Base-by-base conservation (phyloP, 176 grass and related monocot genomes). In the Ensete ventricosum region DNA sequence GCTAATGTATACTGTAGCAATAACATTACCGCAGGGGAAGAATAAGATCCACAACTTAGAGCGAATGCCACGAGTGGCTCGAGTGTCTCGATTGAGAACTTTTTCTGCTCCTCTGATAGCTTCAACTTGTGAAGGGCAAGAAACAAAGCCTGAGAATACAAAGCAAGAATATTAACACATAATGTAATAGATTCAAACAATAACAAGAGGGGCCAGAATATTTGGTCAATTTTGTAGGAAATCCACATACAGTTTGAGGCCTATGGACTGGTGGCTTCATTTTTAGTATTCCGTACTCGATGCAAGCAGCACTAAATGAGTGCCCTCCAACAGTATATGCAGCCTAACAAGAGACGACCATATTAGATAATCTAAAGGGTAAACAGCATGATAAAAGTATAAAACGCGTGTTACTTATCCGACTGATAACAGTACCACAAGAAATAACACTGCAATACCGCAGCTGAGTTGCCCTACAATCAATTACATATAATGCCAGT, bases 101-200 rank as follows among this genome's bases (percentile, higher is more conserved):
- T 90, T 81, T 83, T 93, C 80, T 88, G 90, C 82, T 91, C 90
- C 69, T 97, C 94, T 0, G 94, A 85, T 71, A 86, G 68, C 82
- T 90, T 97, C 12, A 97, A 77, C 80, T 97, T 97, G 54, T 91
- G 94, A 81, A 97, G 90, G 19, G 94, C 88, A 79, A 90, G 87
- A 83, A 97, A 66, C 21, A 97, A 83, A 68, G 90, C 88, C 94
- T 93, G 78, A 2, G 25, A 70, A 67, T 81, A 73, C 34, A 55
- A 3, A 50, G 50, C 8, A 70, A 50, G 9, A 19, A 14, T 50
- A 70, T 20, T 48, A 51, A 21, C 67, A 20, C 34, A n/a, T 49
- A 12, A 3, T 13, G 13, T 51, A 50, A 50, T 11, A 70, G 22
- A 20, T 19, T 70, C 13, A 43, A 50, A 51, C 21, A 64, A 52